Percentiles rank a stretch among this genome's conserved stretches.
These are phyloP conservation scores for Smallanthus sonchifolius DNA, from an alignment of 129 eudicot species.

Conservation along the genomic window DNA sequence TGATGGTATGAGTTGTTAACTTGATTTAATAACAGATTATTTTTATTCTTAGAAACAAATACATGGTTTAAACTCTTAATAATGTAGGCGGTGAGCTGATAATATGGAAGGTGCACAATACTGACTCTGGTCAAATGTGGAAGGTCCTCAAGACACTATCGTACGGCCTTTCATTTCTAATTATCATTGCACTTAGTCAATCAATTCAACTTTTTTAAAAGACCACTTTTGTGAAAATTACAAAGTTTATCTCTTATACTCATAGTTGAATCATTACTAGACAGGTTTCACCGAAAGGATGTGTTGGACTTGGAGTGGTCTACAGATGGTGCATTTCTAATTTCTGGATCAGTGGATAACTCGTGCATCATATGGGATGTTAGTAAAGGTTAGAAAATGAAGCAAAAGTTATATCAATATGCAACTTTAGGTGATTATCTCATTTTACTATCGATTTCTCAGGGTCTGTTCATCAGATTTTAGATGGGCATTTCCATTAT, in stretches of 20 bases:
- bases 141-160: slow-evolving; percentile 80
- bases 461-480: slow-evolving; percentile 96
- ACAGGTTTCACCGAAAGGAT: slow-evolving; percentile 94
- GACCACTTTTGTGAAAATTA: background rate
- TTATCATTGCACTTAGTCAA: background rate
- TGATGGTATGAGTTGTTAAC: slow-evolving; percentile 57
- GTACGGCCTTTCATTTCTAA: slow-evolving; percentile 49
- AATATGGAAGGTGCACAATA: slow-evolving; percentile 69
- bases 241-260: slow-evolving; percentile 4
- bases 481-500: slow-evolving; percentile 92
- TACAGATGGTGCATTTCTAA: slow-evolving; percentile 66
- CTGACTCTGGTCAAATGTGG: slow-evolving; percentile 78
- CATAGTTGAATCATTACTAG: slow-evolving; percentile 26
- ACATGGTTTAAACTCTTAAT: background rate
- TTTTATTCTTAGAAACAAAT: background rate
- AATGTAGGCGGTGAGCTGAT: slow-evolving; percentile 82
- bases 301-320: slow-evolving; percentile 98
- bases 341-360: slow-evolving; percentile 97
- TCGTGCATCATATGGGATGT: slow-evolving; percentile 98
- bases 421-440: slow-evolving; percentile 21
- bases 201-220: background rate
- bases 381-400: slow-evolving; percentile 56
- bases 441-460: slow-evolving; percentile 20
- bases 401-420: background rate
- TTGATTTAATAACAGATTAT: background rate